These are phyloP conservation scores for Magnolia kwangsiensis DNA, from an alignment of 164 flowering plant genomes.

Conservation along the genomic window DNA sequence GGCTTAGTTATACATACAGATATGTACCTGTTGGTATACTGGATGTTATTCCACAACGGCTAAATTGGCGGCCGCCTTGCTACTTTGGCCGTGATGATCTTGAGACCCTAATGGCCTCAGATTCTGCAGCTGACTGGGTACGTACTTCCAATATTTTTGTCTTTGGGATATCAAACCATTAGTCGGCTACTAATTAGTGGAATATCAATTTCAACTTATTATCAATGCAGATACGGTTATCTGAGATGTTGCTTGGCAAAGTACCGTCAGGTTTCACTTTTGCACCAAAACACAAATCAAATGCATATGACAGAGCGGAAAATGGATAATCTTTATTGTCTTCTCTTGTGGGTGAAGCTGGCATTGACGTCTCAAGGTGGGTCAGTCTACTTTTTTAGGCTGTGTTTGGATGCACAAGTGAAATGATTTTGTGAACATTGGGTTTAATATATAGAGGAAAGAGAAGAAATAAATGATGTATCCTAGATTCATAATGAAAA, in stretches of 20 bases:
- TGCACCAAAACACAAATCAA: constrained; percentile 94
- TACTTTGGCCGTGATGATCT: constrained; percentile 84
- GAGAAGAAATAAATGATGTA: no score
- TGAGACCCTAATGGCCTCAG: constrained; percentile 95
- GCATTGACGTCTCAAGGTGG: background rate
- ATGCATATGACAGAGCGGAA: constrained; percentile 90
- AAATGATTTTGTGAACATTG: no score
- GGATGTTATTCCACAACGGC: constrained; percentile 72
- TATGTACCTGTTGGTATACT: constrained; percentile 86
- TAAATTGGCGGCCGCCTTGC: constrained; percentile 96
- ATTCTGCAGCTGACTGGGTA: constrained; percentile 99
- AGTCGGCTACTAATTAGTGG: background rate
- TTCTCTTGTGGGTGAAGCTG: background rate
- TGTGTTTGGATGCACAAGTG: no score
- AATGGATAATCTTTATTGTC: constrained; percentile 56
- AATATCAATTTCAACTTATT: constrained; percentile 1
- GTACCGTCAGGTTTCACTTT: constrained; percentile 83
- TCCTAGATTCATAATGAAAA: no score
- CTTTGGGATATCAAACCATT: background rate
- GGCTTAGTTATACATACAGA: constrained; percentile 89
- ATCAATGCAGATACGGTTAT: constrained; percentile 62
- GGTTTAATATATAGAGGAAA: no score
- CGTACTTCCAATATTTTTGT: background rate
- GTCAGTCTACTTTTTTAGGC: no score
- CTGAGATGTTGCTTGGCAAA: constrained; percentile 94